Conservation (phyloP, 2,329 filamentous ascomycete genomes). For the Graphium sp. region DNA sequence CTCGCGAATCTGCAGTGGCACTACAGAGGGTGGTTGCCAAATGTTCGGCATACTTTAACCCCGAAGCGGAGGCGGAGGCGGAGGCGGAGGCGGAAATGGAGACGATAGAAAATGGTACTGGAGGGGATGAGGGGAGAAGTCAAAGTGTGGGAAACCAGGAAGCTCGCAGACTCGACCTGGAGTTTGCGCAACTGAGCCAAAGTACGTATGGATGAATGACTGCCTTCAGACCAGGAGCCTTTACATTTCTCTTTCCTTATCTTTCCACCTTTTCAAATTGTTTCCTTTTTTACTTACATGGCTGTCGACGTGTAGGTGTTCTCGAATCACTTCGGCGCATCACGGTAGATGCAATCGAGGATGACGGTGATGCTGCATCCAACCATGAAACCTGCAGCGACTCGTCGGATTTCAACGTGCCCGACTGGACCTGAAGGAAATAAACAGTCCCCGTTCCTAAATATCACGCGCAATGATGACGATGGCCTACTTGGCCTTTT, state of each 20-base stretch:
- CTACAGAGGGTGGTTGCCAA: slow-evolving; percentile 24
- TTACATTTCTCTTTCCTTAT: neutral
- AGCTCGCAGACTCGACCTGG: slow-evolving; percentile 5
- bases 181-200: slow-evolving; percentile 16
- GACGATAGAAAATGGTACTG: slow-evolving; percentile 11
- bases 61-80: slow-evolving; percentile 15
- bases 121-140: too few species aligned
- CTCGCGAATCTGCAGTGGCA: slow-evolving; percentile 20
- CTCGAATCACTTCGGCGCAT: slow-evolving; percentile 32
- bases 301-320: slow-evolving; percentile 21
- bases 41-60: slow-evolving; percentile 22
- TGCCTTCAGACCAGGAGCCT: neutral
- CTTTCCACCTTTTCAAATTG: neutral
- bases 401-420: too few species aligned
- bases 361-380: too few species aligned
- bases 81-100: slow-evolving; percentile 12
- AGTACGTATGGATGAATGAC: too few species aligned
- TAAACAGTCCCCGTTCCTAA: too few species aligned
- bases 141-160: too few species aligned
- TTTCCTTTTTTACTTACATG: neutral
- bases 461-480: too few species aligned
- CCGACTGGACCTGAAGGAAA: too few species aligned
- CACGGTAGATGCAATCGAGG: slow-evolving; percentile 39
- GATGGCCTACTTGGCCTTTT: too few species aligned
- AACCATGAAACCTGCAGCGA: too few species aligned